Percentiles rank a stretch among this genome's conserved stretches.
Conservation (phyloP, 202 grass and related monocot species). For the Carex arenaria region DNA sequence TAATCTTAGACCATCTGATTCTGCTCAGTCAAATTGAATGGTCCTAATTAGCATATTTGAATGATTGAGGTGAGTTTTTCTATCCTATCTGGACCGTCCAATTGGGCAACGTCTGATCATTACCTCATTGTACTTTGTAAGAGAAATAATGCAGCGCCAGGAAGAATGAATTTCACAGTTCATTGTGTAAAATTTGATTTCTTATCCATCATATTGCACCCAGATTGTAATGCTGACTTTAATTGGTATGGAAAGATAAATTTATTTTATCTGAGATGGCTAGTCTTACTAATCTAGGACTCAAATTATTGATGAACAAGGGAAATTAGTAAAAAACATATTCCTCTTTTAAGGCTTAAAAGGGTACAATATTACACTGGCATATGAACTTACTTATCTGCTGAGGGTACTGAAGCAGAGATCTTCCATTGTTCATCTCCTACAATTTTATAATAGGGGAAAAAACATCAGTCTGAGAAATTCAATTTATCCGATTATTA, state of each 20-base stretch:
- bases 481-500: not conserved
- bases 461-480: not conserved
- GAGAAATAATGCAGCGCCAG: not conserved
- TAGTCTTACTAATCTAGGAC: not conserved
- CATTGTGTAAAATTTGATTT: not conserved
- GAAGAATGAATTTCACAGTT: not conserved
- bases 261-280: too few relatives aligned
- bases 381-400: not conserved
- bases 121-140: not conserved
- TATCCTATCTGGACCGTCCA: not conserved
- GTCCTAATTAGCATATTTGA: not conserved
- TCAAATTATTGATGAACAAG: not conserved
- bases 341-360: not conserved
- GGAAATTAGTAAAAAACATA: not conserved
- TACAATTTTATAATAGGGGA: slow-evolving; percentile 3
- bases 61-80: not conserved
- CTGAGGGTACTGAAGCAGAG: slow-evolving; percentile 21
- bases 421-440: slow-evolving; percentile 22
- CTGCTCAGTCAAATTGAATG: not conserved
- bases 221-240: too few relatives aligned
- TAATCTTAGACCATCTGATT: not conserved
- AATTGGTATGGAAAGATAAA: too few relatives aligned
- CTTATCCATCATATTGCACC: too few relatives aligned
- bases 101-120: not conserved
- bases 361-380: not conserved